Evolutionary conservation across 495 filamentous ascomycete species (phyloP).

Genomic region (Amniculicola lignicola): DNA sequence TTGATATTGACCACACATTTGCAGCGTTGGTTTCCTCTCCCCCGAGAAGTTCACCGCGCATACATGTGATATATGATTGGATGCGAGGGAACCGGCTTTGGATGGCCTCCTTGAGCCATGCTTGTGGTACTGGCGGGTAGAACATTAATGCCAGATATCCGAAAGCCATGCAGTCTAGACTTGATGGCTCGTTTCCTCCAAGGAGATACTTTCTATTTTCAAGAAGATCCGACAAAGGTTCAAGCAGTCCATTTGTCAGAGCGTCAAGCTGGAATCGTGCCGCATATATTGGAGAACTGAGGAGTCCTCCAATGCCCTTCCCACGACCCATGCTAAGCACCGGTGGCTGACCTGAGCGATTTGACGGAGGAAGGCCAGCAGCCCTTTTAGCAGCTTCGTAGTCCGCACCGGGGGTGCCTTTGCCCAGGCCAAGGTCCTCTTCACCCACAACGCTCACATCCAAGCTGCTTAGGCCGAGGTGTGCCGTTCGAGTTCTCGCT

Average conservation of each 20-base stretch:
- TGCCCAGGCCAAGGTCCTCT: conserved; percentile 25
- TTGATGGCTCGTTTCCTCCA: conserved; percentile 49
- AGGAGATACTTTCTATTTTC: conserved; percentile 57
- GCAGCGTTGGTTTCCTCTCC: conserved; percentile 13
- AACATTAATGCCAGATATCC: conserved; percentile 75
- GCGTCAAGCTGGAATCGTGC: conserved; percentile 66
- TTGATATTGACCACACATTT: conserved; percentile 18
- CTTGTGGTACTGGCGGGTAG: conserved; percentile 64
- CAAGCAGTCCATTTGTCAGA: conserved; percentile 64
- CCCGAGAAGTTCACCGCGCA: conserved; percentile 25
- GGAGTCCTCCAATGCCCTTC: conserved; percentile 34
- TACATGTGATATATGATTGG: conserved; percentile 46
- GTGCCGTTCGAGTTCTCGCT: conserved; percentile 66
- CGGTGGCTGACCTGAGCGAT: conserved; percentile 27
- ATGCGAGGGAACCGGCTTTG: conserved; percentile 53
- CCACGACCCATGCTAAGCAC: conserved; percentile 35
- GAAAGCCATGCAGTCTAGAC: conserved; percentile 71
- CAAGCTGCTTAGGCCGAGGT: conserved; percentile 67
- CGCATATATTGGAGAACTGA: conserved; percentile 40
- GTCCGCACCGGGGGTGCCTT: conserved; percentile 9
- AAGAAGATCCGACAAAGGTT: conserved; percentile 63
- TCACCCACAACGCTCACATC: conserved; percentile 50
- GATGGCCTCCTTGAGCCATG: conserved; percentile 68
- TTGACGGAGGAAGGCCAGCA: conserved; percentile 21
- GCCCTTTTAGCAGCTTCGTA: conserved; percentile 34